A percentile compares a stretch with the other conserved stretches of the same genome.
Evolutionary conservation across 1,284 basidiomycete genomes (phyloP).

Genomic region (Ceratobasidium sp.): DNA sequence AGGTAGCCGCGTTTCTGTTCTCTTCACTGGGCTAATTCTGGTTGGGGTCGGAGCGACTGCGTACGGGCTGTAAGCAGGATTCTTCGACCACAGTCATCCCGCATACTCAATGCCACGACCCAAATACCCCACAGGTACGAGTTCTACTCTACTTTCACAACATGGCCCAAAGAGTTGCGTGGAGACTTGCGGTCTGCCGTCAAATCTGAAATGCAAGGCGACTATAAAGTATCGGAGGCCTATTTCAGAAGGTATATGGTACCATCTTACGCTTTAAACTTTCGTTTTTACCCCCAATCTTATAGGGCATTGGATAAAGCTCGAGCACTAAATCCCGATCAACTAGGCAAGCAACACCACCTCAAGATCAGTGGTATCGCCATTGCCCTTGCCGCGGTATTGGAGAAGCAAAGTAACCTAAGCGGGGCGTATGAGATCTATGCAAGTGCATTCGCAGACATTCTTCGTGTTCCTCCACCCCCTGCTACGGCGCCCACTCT

Average conservation of each 20-base stretch:
- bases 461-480: slow-evolving; percentile 47
- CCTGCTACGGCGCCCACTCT: slow-evolving; percentile 43
- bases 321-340: slow-evolving; percentile 56
- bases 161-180: slow-evolving; percentile 70
- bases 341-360: slow-evolving; percentile 60
- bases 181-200: slow-evolving; percentile 69
- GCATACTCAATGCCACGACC: not conserved
- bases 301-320: slow-evolving; percentile 70
- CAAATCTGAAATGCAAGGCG: slow-evolving; percentile 65
- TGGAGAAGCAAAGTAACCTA: slow-evolving; percentile 58
- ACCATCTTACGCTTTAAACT: not conserved
- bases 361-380: slow-evolving; percentile 76
- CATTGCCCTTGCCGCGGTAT: slow-evolving; percentile 64
- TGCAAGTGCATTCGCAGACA: slow-evolving; percentile 52
- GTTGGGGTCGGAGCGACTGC: slow-evolving; percentile 58
- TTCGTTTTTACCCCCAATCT: not conserved
- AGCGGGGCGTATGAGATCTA: slow-evolving; percentile 63
- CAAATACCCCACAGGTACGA: slow-evolving; percentile 58
- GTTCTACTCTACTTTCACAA: slow-evolving; percentile 64
- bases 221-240: slow-evolving; percentile 61
- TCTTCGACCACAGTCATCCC: not conserved
- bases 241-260: slow-evolving; percentile 61
- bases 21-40: slow-evolving; percentile 58
- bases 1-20: slow-evolving; percentile 51
- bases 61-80: slow-evolving; percentile 61